Conservation (phyloP, 495 filamentous ascomycete species). For the Aeminium ludgeri region DNA sequence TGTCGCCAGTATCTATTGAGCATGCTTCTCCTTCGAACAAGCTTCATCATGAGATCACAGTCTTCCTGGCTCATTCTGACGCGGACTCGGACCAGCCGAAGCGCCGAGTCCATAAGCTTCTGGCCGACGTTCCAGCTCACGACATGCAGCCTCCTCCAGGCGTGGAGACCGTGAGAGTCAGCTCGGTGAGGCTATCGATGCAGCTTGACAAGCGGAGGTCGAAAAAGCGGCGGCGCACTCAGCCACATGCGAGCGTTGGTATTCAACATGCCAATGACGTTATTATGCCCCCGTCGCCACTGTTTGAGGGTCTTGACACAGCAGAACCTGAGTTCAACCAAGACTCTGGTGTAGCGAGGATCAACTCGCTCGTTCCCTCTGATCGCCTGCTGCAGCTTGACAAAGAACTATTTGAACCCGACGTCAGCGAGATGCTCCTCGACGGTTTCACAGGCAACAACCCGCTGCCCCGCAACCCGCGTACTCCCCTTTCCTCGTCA, state of each 20-base stretch:
- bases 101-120: conserved; percentile 8
- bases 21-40: too few relatives aligned
- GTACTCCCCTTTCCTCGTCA: not conserved
- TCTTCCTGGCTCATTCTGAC: not conserved
- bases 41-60: not conserved
- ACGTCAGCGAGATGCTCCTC: not conserved
- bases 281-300: not conserved
- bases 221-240: not conserved
- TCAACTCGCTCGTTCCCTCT: not conserved
- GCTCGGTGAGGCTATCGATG: not conserved
- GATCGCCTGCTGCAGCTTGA: not conserved
- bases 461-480: not conserved
- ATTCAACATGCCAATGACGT: not conserved
- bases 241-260: not conserved
- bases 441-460: not conserved
- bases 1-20: too few relatives aligned
- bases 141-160: conserved; percentile 5
- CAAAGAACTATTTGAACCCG: not conserved
- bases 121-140: not conserved
- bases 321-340: not conserved
- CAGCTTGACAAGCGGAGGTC: not conserved
- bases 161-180: not conserved
- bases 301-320: not conserved
- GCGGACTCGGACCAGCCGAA: not conserved
- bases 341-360: too few relatives aligned